Evolutionary conservation across 345 rosid species (phyloP).

Genomic region (Crucihimalaya himalaica): DNA sequence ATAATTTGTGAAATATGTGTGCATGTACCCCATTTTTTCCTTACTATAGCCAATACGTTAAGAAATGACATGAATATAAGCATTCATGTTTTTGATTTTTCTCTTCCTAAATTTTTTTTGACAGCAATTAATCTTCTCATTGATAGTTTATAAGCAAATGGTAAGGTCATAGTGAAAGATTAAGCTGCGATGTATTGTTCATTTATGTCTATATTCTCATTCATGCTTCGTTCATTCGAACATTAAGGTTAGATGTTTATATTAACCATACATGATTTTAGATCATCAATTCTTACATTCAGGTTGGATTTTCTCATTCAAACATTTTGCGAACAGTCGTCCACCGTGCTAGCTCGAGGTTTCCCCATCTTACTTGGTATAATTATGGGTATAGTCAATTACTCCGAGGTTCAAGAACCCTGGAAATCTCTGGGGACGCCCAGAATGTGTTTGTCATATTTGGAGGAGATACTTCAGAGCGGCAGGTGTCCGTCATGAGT

Average conservation of each 20-base stretch:
- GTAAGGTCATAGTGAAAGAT: not conserved
- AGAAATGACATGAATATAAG: slow-evolving; percentile 1
- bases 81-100: not conserved
- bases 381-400: slow-evolving; percentile 45
- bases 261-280: slow-evolving; percentile 19
- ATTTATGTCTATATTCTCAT: not conserved
- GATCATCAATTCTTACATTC: slow-evolving; percentile 26
- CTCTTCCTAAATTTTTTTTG: not conserved
- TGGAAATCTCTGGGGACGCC: slow-evolving; percentile 38
- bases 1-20: not conserved
- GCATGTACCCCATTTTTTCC: not conserved
- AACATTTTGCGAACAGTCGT: slow-evolving; percentile 78
- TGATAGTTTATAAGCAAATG: slow-evolving; percentile 2
- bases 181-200: not conserved
- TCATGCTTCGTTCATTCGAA: slow-evolving; percentile 6
- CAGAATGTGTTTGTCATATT: slow-evolving; percentile 75
- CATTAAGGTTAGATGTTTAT: slow-evolving; percentile 10
- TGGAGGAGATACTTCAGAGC: slow-evolving; percentile 95
- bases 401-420: slow-evolving; percentile 37
- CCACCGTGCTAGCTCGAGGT: slow-evolving; percentile 75
- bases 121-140: not conserved
- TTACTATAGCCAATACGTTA: not conserved
- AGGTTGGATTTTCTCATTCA: slow-evolving; percentile 98
- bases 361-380: slow-evolving; percentile 59
- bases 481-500: slow-evolving; percentile 97